A percentile compares a stretch with the other conserved stretches of the same genome.
Conservation (phyloP, 345 rosid species). For the Alliaria petiolata region DNA sequence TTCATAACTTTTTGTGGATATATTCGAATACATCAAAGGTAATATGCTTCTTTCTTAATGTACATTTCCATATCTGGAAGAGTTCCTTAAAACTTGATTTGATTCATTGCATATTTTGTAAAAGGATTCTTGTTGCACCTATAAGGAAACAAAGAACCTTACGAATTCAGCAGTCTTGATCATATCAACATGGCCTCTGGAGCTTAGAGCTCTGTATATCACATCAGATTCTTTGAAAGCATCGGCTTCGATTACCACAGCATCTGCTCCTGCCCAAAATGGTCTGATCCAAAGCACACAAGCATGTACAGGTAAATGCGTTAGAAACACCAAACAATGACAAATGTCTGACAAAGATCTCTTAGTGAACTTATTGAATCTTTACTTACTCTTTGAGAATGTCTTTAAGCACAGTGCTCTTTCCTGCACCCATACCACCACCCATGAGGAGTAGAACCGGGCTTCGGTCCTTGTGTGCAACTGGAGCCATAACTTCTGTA, state of each 20-base stretch:
- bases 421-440: slow-evolving; percentile 99
- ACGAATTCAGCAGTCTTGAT: slow-evolving; percentile 89
- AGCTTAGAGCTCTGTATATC: slow-evolving; percentile 79
- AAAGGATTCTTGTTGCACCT: slow-evolving; percentile 9
- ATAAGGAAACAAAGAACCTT: slow-evolving; percentile 20
- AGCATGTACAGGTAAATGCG: neutral
- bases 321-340: neutral
- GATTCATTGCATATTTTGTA: slow-evolving; percentile 1
- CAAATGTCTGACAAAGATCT: neutral
- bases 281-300: slow-evolving; percentile 48
- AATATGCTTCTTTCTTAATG: neutral
- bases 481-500: slow-evolving; percentile 91
- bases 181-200: slow-evolving; percentile 85
- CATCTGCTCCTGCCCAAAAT: slow-evolving; percentile 89
- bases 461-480: slow-evolving; percentile 80
- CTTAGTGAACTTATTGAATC: neutral
- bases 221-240: slow-evolving; percentile 98
- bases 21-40: no score
- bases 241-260: slow-evolving; percentile 92
- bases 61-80: neutral
- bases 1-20: neutral
- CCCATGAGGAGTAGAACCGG: slow-evolving; percentile 96
- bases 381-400: slow-evolving; percentile 77
- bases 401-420: slow-evolving; percentile 95
- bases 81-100: slow-evolving; percentile 6